These are phyloP conservation scores for Fermentozyma sake DNA, from an alignment of 1,139 yeast genomes.

Conservation along the genomic window DNA sequence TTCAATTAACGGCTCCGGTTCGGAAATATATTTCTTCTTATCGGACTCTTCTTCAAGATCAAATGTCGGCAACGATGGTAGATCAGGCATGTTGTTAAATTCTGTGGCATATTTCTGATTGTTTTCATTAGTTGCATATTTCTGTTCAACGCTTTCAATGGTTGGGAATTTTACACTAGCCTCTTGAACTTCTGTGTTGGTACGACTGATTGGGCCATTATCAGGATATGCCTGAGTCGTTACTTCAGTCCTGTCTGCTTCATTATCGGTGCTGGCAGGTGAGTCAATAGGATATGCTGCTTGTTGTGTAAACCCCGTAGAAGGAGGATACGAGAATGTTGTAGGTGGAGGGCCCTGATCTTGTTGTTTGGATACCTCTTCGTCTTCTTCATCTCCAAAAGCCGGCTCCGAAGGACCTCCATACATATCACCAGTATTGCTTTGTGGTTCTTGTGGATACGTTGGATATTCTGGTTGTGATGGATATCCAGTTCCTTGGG, in stretches of 20 bases:
- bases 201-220: constrained; percentile 1
- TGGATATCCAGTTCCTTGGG: constrained; percentile 5
- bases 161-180: constrained; percentile 12
- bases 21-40: constrained; percentile 13
- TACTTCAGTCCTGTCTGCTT: constrained; percentile 5
- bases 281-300: constrained; percentile 6
- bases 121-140: constrained; percentile 11
- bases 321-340: constrained; percentile 4
- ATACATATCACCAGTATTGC: constrained; percentile 2
- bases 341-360: too few relatives aligned
- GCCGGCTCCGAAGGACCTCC: constrained; percentile 11
- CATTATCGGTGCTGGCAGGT: constrained; percentile 8
- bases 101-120: constrained; percentile 6
- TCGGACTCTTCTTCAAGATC: too few relatives aligned
- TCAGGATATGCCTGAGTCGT: constrained; percentile 2
- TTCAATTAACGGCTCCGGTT: constrained; percentile 37
- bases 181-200: constrained; percentile 5
- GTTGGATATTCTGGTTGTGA: constrained; percentile 1
- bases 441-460: neutral
- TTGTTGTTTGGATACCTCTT: constrained; percentile 1
- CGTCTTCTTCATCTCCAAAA: constrained; percentile 7
- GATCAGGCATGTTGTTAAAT: too few relatives aligned
- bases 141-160: constrained; percentile 11
- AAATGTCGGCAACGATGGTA: too few relatives aligned
- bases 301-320: constrained; percentile 1